Evolutionary conservation across 768 basidiomycete genomes (phyloP).

Genomic region (Artomyces pyxidatus): DNA sequence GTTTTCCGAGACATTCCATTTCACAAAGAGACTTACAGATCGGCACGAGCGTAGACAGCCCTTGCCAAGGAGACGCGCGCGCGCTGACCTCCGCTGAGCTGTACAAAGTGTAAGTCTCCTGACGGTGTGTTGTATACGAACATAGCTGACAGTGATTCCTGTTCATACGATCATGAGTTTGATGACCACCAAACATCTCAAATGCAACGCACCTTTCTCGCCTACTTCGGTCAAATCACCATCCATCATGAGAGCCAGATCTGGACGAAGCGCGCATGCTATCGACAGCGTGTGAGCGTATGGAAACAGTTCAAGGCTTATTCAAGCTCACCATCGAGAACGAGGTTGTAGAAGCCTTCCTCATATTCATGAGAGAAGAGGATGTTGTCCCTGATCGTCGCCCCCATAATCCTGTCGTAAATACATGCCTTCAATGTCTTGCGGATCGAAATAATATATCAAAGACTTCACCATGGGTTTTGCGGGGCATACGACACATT

Average conservation of each 20-base stretch:
- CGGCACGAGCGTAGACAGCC: slow-evolving; percentile 87
- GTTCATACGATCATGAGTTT: no score
- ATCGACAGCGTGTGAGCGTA: neutral
- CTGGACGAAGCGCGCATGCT: slow-evolving; percentile 82
- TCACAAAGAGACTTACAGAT: slow-evolving; percentile 45
- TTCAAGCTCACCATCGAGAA: slow-evolving; percentile 55
- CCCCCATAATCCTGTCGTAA: slow-evolving; percentile 75
- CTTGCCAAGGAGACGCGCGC: slow-evolving; percentile 80
- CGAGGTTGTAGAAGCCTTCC: slow-evolving; percentile 71
- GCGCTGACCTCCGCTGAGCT: slow-evolving; percentile 80
- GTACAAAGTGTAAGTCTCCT: no score
- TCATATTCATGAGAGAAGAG: slow-evolving; percentile 87
- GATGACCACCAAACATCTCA: no score
- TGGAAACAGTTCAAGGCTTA: neutral
- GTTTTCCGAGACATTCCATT: neutral
- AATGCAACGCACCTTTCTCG: slow-evolving; percentile 66
- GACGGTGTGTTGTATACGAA: no score
- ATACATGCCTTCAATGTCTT: neutral
- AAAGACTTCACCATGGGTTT: slow-evolving; percentile 60
- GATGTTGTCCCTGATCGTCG: slow-evolving; percentile 86
- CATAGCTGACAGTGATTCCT: slow-evolving; percentile 60
- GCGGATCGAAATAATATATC: neutral
- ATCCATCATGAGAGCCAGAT: slow-evolving; percentile 69
- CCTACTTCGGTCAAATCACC: slow-evolving; percentile 85
- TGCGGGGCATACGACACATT: slow-evolving; percentile 80